These are phyloP conservation scores for Nematocida sp. DNA, from an alignment of 371 early-diverging fungal genomes.

Conservation along the genomic window DNA sequence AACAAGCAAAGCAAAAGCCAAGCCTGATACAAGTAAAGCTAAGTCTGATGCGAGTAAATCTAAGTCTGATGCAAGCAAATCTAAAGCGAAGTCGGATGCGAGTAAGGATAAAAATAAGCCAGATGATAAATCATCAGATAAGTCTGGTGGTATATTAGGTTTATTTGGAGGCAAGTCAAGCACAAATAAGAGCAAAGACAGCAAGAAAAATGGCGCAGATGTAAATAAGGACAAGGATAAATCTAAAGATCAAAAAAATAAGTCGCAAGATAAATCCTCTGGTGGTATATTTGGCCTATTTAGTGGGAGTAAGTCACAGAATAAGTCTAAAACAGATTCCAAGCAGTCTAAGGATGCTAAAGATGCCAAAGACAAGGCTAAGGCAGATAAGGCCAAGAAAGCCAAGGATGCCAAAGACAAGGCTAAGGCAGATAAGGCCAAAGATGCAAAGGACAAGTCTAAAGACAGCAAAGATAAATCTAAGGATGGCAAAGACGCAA, in stretches of 20 bases:
- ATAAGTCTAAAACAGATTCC: no score
- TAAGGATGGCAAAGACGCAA: no score
- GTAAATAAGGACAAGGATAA: no score
- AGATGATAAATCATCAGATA: slow-evolving; percentile 1
- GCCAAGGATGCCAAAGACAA: no score
- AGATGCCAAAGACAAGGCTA: no score
- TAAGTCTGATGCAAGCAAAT: not conserved
- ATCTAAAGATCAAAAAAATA: no score
- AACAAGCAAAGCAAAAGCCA: slow-evolving; percentile 30
- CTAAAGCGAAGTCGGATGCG: not conserved
- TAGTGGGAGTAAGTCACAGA: not conserved
- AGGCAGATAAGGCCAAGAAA: no score
- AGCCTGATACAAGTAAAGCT: not conserved
- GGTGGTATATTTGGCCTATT: not conserved
- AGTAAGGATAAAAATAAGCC: not conserved
- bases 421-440: no score
- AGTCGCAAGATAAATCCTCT: not conserved
- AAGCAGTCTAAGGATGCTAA: no score
- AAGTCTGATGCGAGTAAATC: not conserved
- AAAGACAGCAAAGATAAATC: no score
- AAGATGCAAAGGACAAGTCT: no score
- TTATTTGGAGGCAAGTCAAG: slow-evolving; percentile 18
- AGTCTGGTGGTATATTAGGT: slow-evolving; percentile 2
- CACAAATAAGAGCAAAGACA: not conserved
- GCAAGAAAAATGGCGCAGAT: no score